Conservation (phyloP, 2,329 filamentous ascomycete genomes). For the Balansia obtecta region DNA sequence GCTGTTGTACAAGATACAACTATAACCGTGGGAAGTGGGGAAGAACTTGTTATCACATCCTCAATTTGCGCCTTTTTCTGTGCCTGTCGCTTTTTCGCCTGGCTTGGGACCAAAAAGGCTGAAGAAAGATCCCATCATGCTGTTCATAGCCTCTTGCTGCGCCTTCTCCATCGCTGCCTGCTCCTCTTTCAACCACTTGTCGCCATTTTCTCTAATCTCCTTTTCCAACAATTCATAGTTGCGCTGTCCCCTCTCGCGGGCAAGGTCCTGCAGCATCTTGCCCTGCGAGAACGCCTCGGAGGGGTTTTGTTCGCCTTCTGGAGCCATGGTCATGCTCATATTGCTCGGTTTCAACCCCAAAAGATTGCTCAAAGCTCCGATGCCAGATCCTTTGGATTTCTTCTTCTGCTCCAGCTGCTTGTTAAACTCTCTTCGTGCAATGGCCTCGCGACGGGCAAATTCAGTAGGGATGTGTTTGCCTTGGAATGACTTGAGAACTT, state of each 20-base stretch:
- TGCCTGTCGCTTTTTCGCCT: conserved; percentile 2
- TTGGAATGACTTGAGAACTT: conserved; percentile 76
- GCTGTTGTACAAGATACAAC: not conserved
- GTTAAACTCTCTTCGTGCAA: conserved; percentile 74
- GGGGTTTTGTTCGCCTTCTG: conserved; percentile 56
- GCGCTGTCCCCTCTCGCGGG: conserved; percentile 79
- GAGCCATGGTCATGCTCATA: conserved; percentile 46
- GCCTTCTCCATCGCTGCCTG: conserved; percentile 76
- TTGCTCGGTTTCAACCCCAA: conserved; percentile 66
- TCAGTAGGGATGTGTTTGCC: conserved; percentile 82
- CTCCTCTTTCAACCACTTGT: conserved; percentile 93
- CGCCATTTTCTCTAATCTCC: conserved; percentile 85
- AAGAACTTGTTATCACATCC: not conserved
- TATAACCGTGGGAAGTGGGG: not conserved
- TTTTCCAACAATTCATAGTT: conserved; percentile 83
- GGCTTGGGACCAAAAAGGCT: conserved; percentile 16
- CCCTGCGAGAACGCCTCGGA: conserved; percentile 74
- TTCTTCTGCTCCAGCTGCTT: conserved; percentile 60
- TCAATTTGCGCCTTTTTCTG: conserved; percentile 9
- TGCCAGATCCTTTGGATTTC: conserved; percentile 44
- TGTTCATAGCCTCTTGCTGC: conserved; percentile 82
- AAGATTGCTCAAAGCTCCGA: conserved; percentile 57
- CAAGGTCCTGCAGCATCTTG: conserved; percentile 95
- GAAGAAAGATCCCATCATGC: conserved; percentile 68
- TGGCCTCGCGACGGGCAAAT: conserved; percentile 78